Evolutionary conservation across 2,329 filamentous ascomycete species (phyloP).

Genomic region (Monilinia polystroma): DNA sequence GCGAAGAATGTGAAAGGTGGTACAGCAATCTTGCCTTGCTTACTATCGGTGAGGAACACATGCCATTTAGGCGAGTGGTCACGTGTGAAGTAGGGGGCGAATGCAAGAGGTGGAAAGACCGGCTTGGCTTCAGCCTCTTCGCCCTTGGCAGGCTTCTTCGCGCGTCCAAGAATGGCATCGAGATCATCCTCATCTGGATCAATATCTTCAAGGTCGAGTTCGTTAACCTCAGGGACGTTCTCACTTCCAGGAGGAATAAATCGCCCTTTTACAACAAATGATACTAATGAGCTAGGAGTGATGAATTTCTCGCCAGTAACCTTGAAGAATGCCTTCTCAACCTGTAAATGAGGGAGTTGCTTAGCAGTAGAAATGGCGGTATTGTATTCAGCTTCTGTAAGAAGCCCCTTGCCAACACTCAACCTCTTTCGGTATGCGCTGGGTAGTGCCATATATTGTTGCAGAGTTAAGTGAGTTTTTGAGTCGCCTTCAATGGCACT

Average conservation of each 20-base stretch:
- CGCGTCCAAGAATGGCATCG: conserved; percentile 75
- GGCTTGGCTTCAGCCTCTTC: conserved; percentile 61
- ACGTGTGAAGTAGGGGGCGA: conserved; percentile 85
- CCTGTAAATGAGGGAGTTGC: conserved; percentile 78
- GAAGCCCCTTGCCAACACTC: conserved; percentile 66
- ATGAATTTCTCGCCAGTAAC: conserved; percentile 92
- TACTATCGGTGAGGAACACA: conserved; percentile 89
- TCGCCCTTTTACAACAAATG: conserved; percentile 91
- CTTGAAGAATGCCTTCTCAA: conserved; percentile 97
- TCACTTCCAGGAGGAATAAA: conserved; percentile 84
- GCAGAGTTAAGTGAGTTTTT: conserved; percentile 73
- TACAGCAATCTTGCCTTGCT: conserved; percentile 93
- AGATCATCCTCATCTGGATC: conserved; percentile 92
- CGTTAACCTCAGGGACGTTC: conserved; percentile 70
- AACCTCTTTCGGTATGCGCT: conserved; percentile 71
- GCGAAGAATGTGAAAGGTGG: conserved; percentile 92
- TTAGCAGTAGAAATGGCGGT: conserved; percentile 73
- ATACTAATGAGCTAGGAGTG: conserved; percentile 87
- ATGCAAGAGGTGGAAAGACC: conserved; percentile 78
- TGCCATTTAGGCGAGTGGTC: conserved; percentile 92
- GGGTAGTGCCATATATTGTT: conserved; percentile 84
- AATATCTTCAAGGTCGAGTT: conserved; percentile 81
- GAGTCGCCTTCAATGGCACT: conserved; percentile 71
- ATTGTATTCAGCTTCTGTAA: conserved; percentile 75
- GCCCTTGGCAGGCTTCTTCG: conserved; percentile 65